These are phyloP conservation scores for Candida morakotiae DNA, from an alignment of 805 yeast genomes.

Conservation along the genomic window DNA sequence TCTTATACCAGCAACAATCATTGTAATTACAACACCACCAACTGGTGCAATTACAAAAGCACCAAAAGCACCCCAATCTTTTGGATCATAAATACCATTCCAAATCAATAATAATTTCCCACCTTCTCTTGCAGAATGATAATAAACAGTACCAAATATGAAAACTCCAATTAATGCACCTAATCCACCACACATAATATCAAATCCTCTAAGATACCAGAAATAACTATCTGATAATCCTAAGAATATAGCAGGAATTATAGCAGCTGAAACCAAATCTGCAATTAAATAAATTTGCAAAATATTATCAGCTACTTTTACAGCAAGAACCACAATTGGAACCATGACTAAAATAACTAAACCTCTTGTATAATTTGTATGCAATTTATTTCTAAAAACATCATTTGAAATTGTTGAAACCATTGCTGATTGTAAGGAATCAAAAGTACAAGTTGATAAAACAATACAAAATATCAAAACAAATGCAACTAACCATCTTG, in stretches of 20 bases:
- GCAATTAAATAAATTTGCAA: constrained; percentile 87
- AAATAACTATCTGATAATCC: constrained; percentile 62
- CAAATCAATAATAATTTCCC: constrained; percentile 68
- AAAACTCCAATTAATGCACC: constrained; percentile 80
- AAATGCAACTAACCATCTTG: constrained; percentile 83
- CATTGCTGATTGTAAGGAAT: constrained; percentile 83
- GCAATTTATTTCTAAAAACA: constrained; percentile 75
- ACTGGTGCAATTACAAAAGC: constrained; percentile 90
- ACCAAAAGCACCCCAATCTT: constrained; percentile 93
- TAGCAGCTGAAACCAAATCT: constrained; percentile 81
- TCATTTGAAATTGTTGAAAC: constrained; percentile 89
- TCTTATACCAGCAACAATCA: constrained; percentile 49
- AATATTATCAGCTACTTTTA: constrained; percentile 76
- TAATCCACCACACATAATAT: constrained; percentile 76
- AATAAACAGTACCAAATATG: constrained; percentile 80
- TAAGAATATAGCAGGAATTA: constrained; percentile 77
- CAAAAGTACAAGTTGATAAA: constrained; percentile 85
- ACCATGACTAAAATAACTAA: constrained; percentile 73
- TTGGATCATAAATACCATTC: constrained; percentile 72
- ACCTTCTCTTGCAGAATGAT: constrained; percentile 68
- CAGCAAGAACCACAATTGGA: constrained; percentile 84
- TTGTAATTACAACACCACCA: constrained; percentile 65
- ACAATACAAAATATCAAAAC: constrained; percentile 69
- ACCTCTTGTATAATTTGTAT: constrained; percentile 60
- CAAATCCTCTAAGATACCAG: constrained; percentile 73